Conservation (phyloP, 805 yeast species). For the Starmerella scarabaei region DNA sequence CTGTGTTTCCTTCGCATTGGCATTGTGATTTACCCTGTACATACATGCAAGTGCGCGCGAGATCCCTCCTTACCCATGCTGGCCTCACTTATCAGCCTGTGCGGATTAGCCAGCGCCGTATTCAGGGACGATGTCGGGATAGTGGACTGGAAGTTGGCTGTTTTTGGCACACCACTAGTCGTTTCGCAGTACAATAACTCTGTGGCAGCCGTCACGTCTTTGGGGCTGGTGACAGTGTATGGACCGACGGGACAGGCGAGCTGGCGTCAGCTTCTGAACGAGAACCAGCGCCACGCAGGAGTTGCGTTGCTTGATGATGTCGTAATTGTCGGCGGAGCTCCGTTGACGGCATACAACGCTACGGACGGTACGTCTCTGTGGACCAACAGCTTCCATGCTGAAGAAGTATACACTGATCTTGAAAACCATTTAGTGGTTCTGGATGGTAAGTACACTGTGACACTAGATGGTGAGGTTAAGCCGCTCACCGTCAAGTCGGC, state of each 20-base stretch:
- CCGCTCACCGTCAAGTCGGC: not conserved
- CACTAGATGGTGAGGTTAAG: not conserved
- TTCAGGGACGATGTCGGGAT: conserved; percentile 26
- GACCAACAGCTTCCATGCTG: conserved; percentile 2
- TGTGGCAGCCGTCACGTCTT: conserved; percentile 20
- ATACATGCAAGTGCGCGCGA: too few relatives aligned
- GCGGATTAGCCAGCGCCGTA: conserved; percentile 21
- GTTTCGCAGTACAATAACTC: conserved; percentile 8
- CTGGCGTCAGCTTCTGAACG: conserved; percentile 22
- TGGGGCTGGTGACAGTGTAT: conserved; percentile 20
- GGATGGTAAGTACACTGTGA: not conserved
- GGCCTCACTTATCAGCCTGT: conserved; percentile 1
- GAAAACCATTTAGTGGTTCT: not conserved
- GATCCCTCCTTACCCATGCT: too few relatives aligned
- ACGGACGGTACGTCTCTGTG: conserved; percentile 13
- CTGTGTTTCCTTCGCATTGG: too few relatives aligned
- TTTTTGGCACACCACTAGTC: conserved; percentile 21
- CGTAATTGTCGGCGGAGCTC: conserved; percentile 11
- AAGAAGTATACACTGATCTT: not conserved
- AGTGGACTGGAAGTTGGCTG: conserved; percentile 25
- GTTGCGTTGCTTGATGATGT: conserved; percentile 6
- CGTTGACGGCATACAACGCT: conserved; percentile 10
- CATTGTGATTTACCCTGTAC: too few relatives aligned
- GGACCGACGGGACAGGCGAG: conserved; percentile 20
- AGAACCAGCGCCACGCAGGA: conserved; percentile 6